Conservation (phyloP, 192 early-diverging fungal genomes). For the Backusella tuberculispora region DNA sequence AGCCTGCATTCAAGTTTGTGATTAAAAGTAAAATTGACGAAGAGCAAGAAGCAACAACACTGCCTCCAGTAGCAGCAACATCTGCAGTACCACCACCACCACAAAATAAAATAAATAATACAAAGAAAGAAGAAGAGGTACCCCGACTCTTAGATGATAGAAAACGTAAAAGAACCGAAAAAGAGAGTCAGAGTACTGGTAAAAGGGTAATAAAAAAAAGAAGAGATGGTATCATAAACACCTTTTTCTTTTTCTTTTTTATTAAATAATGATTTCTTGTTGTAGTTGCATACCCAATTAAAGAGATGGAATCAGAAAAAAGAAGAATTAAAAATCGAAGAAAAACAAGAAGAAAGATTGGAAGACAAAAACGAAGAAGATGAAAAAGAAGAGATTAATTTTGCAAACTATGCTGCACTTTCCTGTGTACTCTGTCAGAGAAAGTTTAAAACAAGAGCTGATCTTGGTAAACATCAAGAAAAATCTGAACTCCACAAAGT, state of each 20-base stretch:
- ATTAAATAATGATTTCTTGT: not conserved
- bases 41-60: not conserved
- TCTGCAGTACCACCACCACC: not conserved
- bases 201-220: not conserved
- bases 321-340: constrained; percentile 18
- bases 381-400: not conserved
- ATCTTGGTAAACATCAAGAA: constrained; percentile 56
- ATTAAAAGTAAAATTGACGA: constrained; percentile 11
- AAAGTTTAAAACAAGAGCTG: constrained; percentile 52
- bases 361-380: not conserved
- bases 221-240: no score
- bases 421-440: constrained; percentile 66
- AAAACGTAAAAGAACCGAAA: constrained; percentile 27
- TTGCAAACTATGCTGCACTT: not conserved
- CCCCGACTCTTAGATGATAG: constrained; percentile 6
- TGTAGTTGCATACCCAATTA: constrained; percentile 32
- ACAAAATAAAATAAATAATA: not conserved
- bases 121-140: not conserved
- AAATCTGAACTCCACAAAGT: constrained; percentile 65
- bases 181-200: constrained; percentile 12
- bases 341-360: not conserved
- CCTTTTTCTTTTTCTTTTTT: no score
- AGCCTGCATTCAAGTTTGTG: constrained; percentile 27
- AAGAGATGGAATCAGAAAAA: constrained; percentile 31
- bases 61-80: not conserved